Conservation (phyloP, 1,284 basidiomycete genomes). For the Clitocybe nebularis region DNA sequence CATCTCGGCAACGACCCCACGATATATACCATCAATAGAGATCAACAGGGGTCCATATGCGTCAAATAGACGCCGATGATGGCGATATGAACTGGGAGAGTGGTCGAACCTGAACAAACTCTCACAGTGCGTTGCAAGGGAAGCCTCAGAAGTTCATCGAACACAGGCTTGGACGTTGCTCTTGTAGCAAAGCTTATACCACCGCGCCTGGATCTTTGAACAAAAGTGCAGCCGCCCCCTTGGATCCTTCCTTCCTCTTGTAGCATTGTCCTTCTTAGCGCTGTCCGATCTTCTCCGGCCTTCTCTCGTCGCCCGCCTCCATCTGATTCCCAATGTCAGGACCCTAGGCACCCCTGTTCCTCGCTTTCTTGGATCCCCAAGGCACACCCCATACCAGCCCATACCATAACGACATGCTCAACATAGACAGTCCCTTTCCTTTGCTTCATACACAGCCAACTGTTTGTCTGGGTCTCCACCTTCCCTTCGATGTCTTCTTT, state of each 20-base stretch:
- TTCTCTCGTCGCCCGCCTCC: slow-evolving; percentile 3
- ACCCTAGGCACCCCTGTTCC: slow-evolving; percentile 10
- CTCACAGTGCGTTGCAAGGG: too few relatives aligned
- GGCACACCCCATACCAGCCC: not conserved
- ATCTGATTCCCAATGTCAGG: slow-evolving; percentile 9
- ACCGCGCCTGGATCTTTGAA: not conserved
- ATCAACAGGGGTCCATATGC: too few relatives aligned
- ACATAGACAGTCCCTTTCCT: not conserved
- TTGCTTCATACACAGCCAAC: not conserved
- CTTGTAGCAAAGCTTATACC: not conserved
- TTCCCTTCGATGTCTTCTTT: not conserved
- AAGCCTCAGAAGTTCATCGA: too few relatives aligned
- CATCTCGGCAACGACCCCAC: too few relatives aligned
- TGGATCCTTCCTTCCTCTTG: slow-evolving; percentile 1
- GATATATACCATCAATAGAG: too few relatives aligned
- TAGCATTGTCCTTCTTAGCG: not conserved
- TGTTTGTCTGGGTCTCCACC: not conserved
- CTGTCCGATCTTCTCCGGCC: slow-evolving; percentile 7
- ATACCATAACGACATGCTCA: not conserved
- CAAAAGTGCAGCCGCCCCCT: not conserved
- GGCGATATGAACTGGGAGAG: too few relatives aligned
- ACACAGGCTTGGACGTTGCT: too few relatives aligned
- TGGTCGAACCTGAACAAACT: too few relatives aligned
- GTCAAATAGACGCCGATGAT: too few relatives aligned
- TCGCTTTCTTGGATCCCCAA: not conserved